Base-by-base conservation (phyloP, 2,329 filamentous ascomycete species). In the Xylaria sp. region DNA sequence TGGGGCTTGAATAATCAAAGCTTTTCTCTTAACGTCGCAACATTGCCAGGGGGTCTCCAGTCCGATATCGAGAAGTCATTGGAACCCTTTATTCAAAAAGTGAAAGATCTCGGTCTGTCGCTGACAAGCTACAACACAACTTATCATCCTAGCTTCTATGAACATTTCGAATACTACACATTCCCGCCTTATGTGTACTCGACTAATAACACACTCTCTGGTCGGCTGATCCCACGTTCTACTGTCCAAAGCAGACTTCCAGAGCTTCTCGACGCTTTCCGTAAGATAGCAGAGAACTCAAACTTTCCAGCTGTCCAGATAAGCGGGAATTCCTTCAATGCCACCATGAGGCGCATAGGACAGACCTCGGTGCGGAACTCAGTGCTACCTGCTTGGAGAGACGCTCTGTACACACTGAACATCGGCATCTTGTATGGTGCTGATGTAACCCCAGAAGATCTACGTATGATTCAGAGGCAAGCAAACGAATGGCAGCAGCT, bases 361-460 rank as follows among this genome's bases (percentile, higher is more conserved):
- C 5, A 54, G 11, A 31, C 10, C 6, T 47, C 45, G 1, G 39
- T 49, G 17, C 6, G 70, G 13, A 78, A 80, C 36, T 57, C 79
- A 0, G 76, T 79, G 3, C 76, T 80, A 13, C 77, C 79, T 0
- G 73, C 73, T 6, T 80, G 77, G 78, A 36, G 59, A 13, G 59
- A 61, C 22, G 31, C 59, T 10, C 20, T 61, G 13, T 61, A 61
- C 50, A 42, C 29, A 11, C 49, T 55, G 7, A 61, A 61, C 11
- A 11, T 60, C 20, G 56, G n/a, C 5, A 49, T 60, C 36, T 3
- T 9, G 3, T 39, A 39, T 39, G n/a, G 44, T 38, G 11, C 31
- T 20, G 45, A 51, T 5, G 17, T 49, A 36, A 20, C 11, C 27
- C 25, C 39, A 11, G 11, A 36, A 36, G 39, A 49, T 3, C 29